A percentile compares a stretch with the other conserved stretches of the same genome.
phyloP scores from a whole-genome alignment of 768 basidiomycete genomes.

The Tylopilus intermedius region DNA sequence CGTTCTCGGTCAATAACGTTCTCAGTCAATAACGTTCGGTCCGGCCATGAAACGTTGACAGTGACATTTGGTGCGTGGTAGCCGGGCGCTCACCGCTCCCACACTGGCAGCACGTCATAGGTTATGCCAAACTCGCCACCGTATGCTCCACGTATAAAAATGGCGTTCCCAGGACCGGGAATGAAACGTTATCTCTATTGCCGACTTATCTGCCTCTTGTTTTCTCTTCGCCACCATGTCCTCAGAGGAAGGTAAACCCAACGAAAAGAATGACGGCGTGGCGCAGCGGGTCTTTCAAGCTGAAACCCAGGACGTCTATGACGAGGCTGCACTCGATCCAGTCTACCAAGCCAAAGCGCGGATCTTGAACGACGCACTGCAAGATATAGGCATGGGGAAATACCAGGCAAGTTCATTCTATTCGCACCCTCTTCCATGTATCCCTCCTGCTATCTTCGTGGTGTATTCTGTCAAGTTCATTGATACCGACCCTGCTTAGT shows the following conservation, averaged over 20 bases:
- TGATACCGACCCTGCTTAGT: conserved; percentile 34
- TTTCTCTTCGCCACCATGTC: conserved; percentile 17
- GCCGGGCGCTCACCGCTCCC: too few relatives aligned
- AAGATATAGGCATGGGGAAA: conserved; percentile 67
- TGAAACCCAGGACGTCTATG: conserved; percentile 23
- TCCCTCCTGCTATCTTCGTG: neutral
- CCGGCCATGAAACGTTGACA: too few relatives aligned
- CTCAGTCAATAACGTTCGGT: too few relatives aligned
- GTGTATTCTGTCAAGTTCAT: neutral
- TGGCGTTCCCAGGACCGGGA: neutral
- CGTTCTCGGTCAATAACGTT: too few relatives aligned
- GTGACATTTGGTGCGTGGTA: too few relatives aligned
- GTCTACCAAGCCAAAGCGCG: conserved; percentile 55
- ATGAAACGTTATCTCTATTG: neutral
- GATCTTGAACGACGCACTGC: conserved; percentile 55
- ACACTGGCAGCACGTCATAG: too few relatives aligned
- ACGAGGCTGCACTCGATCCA: conserved; percentile 40
- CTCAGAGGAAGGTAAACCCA: neutral
- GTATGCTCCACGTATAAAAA: neutral
- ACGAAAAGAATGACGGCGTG: neutral
- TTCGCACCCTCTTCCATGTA: neutral
- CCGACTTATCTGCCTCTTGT: neutral
- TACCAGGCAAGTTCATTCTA: conserved; percentile 45
- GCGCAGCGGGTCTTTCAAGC: neutral
- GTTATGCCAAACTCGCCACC: too few relatives aligned